Evolutionary conservation across 176 grass and related monocot genomes (phyloP).

Genomic region (Olyra latifolia): DNA sequence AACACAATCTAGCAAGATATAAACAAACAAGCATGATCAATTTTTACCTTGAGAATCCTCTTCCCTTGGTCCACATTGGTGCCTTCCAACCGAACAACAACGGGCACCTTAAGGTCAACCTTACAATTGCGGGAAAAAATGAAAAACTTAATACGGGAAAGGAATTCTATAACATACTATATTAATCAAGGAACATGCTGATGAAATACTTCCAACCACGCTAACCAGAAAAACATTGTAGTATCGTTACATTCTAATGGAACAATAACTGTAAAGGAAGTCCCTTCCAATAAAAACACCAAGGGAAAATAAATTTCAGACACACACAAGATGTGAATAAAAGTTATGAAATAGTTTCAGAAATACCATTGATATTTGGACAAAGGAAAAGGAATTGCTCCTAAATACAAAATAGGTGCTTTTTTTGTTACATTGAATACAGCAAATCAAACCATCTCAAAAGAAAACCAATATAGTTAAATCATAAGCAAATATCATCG

Average conservation of each 20-base stretch:
- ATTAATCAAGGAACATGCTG: background rate
- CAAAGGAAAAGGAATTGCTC: background rate
- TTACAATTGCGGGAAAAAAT: slow-evolving; percentile 26
- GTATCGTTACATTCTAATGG: background rate
- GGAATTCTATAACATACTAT: too few species aligned
- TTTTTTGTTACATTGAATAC: background rate
- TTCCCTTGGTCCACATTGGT: slow-evolving; percentile 99
- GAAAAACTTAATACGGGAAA: background rate
- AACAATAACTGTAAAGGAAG: background rate
- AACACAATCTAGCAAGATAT: background rate
- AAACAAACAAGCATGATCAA: background rate
- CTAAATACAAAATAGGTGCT: background rate
- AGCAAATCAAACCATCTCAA: background rate
- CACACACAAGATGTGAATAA: background rate
- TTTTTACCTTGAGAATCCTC: slow-evolving; percentile 95
- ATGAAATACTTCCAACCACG: background rate
- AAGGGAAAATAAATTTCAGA: background rate
- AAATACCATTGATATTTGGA: background rate
- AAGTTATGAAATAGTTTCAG: background rate
- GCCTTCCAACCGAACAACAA: slow-evolving; percentile 94
- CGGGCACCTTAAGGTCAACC: slow-evolving; percentile 97
- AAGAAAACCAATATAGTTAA: background rate
- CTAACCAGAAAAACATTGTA: background rate
- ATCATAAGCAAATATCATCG: background rate
- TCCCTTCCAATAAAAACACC: background rate